Evolutionary conservation across 129 eudicot genomes (phyloP).

Genomic region (Chrysanthemum makinoi): DNA sequence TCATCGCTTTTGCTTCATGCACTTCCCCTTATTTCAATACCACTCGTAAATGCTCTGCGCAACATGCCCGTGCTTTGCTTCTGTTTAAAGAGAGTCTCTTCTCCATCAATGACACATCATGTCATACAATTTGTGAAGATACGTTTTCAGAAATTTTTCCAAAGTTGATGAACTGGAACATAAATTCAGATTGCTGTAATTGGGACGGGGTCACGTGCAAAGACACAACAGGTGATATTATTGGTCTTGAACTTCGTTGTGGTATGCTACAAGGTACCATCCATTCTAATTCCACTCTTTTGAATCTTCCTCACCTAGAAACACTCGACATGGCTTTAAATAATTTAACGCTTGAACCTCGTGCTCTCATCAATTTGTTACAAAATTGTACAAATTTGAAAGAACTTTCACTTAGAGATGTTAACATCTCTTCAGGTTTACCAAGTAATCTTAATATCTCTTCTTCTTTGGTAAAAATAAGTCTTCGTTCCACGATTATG

Average conservation of each 20-base stretch:
- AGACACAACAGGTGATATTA: neutral
- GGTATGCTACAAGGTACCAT: conserved; percentile 12
- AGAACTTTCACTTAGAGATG: neutral
- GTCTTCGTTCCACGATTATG: too few relatives aligned
- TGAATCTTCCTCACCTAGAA: neutral
- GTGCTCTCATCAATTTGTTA: neutral
- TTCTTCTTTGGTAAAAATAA: neutral
- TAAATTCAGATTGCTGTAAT: neutral
- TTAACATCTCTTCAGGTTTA: neutral
- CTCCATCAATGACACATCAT: neutral
- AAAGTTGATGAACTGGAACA: conserved; percentile 14
- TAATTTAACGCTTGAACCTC: neutral
- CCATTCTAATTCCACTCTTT: conserved; percentile 1
- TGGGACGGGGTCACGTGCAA: conserved; percentile 3
- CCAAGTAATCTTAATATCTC: conserved; percentile 44
- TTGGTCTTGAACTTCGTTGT: neutral
- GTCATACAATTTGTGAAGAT: neutral
- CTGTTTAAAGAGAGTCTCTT: neutral
- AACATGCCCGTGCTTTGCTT: conserved; percentile 5
- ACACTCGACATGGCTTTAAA: too few relatives aligned
- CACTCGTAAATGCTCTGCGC: neutral
- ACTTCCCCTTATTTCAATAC: neutral
- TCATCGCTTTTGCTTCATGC: neutral
- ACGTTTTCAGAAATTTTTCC: neutral
- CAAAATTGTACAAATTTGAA: neutral